phyloP scores from a whole-genome alignment of 208 protist genomes.

The Strigomonas galati region DNA sequence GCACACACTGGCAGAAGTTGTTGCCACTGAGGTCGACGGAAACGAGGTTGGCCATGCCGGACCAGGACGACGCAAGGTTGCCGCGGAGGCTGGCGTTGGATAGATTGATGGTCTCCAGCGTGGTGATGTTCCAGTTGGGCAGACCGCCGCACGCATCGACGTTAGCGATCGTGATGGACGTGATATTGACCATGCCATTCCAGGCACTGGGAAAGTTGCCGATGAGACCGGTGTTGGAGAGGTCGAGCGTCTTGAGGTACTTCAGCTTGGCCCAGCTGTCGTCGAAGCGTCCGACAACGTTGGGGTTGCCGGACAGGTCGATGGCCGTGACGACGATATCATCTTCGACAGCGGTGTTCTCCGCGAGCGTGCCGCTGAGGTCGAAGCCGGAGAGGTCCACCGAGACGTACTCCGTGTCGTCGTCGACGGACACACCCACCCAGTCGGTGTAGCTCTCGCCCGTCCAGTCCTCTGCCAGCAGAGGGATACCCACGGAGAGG shows the following conservation, averaged over 20 bases:
- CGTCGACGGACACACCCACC: slow-evolving; percentile 12
- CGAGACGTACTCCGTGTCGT: slow-evolving; percentile 4
- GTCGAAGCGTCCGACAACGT: slow-evolving; percentile 14
- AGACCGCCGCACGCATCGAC: slow-evolving; percentile 19
- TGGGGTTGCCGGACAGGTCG: slow-evolving; percentile 11
- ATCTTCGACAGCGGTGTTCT: not conserved
- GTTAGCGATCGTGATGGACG: slow-evolving; percentile 3
- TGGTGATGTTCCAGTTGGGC: slow-evolving; percentile 18
- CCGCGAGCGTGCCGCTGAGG: slow-evolving; percentile 7
- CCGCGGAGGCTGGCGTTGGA: slow-evolving; percentile 15
- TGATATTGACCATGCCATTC: slow-evolving; percentile 11
- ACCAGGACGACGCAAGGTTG: slow-evolving; percentile 8
- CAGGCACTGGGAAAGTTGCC: slow-evolving; percentile 17
- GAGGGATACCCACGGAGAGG: slow-evolving; percentile 12
- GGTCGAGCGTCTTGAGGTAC: slow-evolving; percentile 1
- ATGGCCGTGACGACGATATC: slow-evolving; percentile 6
- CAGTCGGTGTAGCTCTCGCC: slow-evolving; percentile 16
- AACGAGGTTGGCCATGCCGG: slow-evolving; percentile 10
- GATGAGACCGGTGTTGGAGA: slow-evolving; percentile 17
- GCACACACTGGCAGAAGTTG: too few species aligned
- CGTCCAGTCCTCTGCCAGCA: slow-evolving; percentile 5
- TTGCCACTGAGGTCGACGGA: slow-evolving; percentile 16
- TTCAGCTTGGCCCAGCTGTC: slow-evolving; percentile 16
- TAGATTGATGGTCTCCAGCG: slow-evolving; percentile 17
- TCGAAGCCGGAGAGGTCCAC: slow-evolving; percentile 8